A percentile compares a stretch with the other conserved stretches of the same genome.
Conservation (phyloP, 140 eudicot genomes). For the Oenanthe javanica region DNA sequence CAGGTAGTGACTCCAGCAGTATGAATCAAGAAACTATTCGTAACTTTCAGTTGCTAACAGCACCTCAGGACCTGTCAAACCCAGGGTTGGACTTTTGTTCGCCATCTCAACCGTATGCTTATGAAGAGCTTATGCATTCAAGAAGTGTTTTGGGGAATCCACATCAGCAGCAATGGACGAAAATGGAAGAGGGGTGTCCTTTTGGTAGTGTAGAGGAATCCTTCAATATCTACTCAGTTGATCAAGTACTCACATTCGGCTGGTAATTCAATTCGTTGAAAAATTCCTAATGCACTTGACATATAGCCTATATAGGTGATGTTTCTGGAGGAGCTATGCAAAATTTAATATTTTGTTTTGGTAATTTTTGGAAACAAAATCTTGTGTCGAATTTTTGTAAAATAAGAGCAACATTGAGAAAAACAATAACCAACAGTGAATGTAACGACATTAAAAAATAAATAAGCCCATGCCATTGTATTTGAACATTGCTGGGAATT, state of each 20-base stretch:
- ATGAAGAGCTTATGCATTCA: constrained; percentile 20
- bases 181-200: constrained; percentile 24
- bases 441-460: not conserved
- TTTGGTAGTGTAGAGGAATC: constrained; percentile 39
- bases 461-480: not conserved
- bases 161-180: constrained; percentile 27
- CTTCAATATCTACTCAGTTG: constrained; percentile 46
- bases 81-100: constrained; percentile 19
- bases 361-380: not conserved
- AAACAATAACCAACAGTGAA: not conserved
- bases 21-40: constrained; percentile 33
- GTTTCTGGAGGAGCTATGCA: not conserved
- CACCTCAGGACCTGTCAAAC: constrained; percentile 15
- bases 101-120: constrained; percentile 18
- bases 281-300: constrained; percentile 2
- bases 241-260: constrained; percentile 45
- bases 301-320: not conserved
- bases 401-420: not conserved
- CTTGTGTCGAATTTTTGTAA: not conserved
- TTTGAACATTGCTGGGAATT: not conserved
- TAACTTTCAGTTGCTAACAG: constrained; percentile 16
- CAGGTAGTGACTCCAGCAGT: constrained; percentile 46
- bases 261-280: constrained; percentile 21
- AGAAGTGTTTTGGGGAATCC: constrained; percentile 7
- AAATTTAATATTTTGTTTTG: not conserved